Base-by-base conservation (phyloP, 2,329 filamentous ascomycete species). In the Sordariomycetes sp. region DNA sequence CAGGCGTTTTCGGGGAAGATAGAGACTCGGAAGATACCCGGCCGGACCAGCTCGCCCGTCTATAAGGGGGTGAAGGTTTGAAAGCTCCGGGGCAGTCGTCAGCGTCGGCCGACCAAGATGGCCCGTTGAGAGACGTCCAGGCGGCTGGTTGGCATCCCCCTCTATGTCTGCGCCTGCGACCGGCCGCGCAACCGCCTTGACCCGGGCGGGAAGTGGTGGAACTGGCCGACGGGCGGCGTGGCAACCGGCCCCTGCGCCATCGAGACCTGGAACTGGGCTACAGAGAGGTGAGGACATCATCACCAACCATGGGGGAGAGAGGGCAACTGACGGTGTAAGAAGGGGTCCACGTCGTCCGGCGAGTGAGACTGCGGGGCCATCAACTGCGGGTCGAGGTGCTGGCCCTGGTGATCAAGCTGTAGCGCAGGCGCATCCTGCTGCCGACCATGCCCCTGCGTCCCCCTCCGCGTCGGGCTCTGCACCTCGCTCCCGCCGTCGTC, bases 351-450 rank as follows among this genome's bases (percentile, higher is more conserved):
- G n/a, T 56, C 55, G n/a, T 52, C 45, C 45, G 48, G 45, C 25
- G 35, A 12, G 36, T 56, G 55, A 45, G 36, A 8, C 55, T 56
- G 55, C 7, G 36, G 45, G 8, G 34, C 24, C 55, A 56, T 56
- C 25, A 56, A n/a, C 25, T 52, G 48, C 28, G 45, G 25, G 15
- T 52, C 55, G 3, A 32, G n/a, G 17, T 52, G 48, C 10, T 60
- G 60, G 22, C 61, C 60, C n/a, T 66, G 64, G 4, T 62, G 61
- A 10, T 59, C 51, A 48, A 58, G 62, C 22, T 68, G 67, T 17
- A 63, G 62, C 7, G 62, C 64, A 15, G 64, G 60, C 34, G 61
- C n/a, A n/a, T n/a, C n/a, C n/a, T n/a, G n/a, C n/a, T n/a, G n/a
- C n/a, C n/a, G n/a, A n/a, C n/a, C n/a, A n/a, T n/a, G 61, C 24